phyloP scores from a whole-genome alignment of 768 basidiomycete genomes.

The Kwoniella bestiolae region DNA sequence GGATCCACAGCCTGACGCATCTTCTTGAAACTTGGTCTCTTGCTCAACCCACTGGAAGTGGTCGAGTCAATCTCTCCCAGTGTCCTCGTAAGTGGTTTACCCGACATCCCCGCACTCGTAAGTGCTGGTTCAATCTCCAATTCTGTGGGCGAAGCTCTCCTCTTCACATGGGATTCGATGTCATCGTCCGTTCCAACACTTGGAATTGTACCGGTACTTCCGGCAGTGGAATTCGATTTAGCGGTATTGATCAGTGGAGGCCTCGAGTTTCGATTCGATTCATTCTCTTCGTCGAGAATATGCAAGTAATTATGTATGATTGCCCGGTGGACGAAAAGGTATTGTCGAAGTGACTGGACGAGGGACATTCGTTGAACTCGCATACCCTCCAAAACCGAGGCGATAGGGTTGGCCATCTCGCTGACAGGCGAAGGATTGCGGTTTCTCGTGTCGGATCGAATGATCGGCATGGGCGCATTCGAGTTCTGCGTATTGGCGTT shows the following conservation, averaged over 20 bases:
- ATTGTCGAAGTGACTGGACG: slow-evolving; percentile 92
- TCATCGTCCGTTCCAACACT: slow-evolving; percentile 44
- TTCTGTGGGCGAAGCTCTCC: slow-evolving; percentile 51
- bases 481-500: neutral
- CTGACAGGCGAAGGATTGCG: slow-evolving; percentile 64
- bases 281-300: slow-evolving; percentile 44
- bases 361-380: slow-evolving; percentile 94
- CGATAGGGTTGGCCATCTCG: slow-evolving; percentile 73
- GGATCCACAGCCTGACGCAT: slow-evolving; percentile 34
- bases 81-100: neutral
- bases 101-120: neutral
- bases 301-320: slow-evolving; percentile 51
- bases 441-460: slow-evolving; percentile 49
- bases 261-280: neutral
- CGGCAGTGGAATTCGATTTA: slow-evolving; percentile 12
- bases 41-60: slow-evolving; percentile 33
- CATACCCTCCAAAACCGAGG: slow-evolving; percentile 86
- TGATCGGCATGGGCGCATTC: slow-evolving; percentile 51
- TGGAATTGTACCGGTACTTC: neutral
- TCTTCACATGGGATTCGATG: slow-evolving; percentile 30
- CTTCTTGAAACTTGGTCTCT: slow-evolving; percentile 51
- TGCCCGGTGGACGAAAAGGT: slow-evolving; percentile 82
- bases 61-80: neutral
- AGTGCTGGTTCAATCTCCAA: slow-evolving; percentile 7
- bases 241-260: neutral